These are phyloP conservation scores for Esteya vermicola DNA, from an alignment of 2,329 filamentous ascomycete genomes.

Conservation along the genomic window DNA sequence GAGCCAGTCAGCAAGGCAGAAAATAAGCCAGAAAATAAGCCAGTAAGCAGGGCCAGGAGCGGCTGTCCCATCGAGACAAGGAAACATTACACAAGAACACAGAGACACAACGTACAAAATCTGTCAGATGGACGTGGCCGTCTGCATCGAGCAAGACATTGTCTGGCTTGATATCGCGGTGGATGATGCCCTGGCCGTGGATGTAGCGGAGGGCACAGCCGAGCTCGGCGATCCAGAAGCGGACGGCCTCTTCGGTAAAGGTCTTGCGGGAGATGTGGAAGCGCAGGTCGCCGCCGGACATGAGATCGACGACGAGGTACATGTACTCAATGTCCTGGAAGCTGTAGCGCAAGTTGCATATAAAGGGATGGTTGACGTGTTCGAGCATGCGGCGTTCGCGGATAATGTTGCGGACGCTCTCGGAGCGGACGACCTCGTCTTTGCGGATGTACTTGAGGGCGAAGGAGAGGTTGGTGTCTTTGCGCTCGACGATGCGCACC, in stretches of 20 bases:
- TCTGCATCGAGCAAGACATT: slow-evolving; percentile 80
- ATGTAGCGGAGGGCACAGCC: slow-evolving; percentile 84
- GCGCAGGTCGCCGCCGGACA: slow-evolving; percentile 91
- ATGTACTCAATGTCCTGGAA: slow-evolving; percentile 99
- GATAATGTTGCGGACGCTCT: slow-evolving; percentile 97
- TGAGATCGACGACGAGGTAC: slow-evolving; percentile 84
- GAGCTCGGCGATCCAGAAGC: slow-evolving; percentile 93
- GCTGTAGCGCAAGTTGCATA: slow-evolving; percentile 96
- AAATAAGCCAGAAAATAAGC: background rate
- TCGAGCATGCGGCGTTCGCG: slow-evolving; percentile 95
- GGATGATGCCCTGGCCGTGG: slow-evolving; percentile 75
- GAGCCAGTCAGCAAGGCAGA: slow-evolving; percentile 1
- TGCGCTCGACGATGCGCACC: slow-evolving; percentile 94
- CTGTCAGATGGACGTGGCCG: slow-evolving; percentile 90
- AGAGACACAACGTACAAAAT: slow-evolving; percentile 56
- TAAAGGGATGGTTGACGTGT: slow-evolving; percentile 92
- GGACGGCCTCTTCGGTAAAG: slow-evolving; percentile 91
- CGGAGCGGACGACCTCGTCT: slow-evolving; percentile 96
- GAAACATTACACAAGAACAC: background rate
- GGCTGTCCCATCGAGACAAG: no score
- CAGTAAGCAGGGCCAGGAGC: no score
- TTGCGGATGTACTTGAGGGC: slow-evolving; percentile 97
- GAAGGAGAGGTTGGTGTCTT: slow-evolving; percentile 87
- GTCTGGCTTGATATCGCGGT: slow-evolving; percentile 84
- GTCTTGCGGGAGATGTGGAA: slow-evolving; percentile 98